Evolutionary conservation across 2,329 filamentous ascomycete species (phyloP).

Genomic region (Diplodia sapinea): DNA sequence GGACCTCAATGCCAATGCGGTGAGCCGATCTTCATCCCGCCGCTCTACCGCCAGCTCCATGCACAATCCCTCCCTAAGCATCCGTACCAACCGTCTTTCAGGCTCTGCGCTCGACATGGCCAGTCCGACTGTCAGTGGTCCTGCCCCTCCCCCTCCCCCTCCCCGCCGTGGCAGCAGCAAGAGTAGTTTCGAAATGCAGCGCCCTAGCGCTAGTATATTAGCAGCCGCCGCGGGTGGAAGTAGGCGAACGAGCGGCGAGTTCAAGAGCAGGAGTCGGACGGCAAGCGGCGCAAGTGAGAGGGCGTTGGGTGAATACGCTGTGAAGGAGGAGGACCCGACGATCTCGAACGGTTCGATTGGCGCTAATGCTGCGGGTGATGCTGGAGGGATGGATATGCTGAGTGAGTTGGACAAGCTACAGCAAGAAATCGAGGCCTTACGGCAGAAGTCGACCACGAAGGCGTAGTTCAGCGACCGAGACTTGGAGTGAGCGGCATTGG

Average conservation of each 20-base stretch:
- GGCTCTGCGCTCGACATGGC: slow-evolving; percentile 23
- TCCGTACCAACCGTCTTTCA: slow-evolving; percentile 25
- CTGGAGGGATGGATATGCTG: slow-evolving; percentile 39
- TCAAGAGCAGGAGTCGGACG: slow-evolving; percentile 16
- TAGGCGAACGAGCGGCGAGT: slow-evolving; percentile 8
- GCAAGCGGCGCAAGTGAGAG: slow-evolving; percentile 24
- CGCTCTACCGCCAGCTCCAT: slow-evolving; percentile 30
- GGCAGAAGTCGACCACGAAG: slow-evolving; percentile 32
- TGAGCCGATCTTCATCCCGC: slow-evolving; percentile 27
- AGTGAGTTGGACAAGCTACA: slow-evolving; percentile 50
- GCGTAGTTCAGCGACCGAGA: not conserved
- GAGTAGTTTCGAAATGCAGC: slow-evolving; percentile 30
- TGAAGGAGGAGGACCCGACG: slow-evolving; percentile 4
- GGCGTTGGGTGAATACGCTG: not conserved
- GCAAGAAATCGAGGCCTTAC: slow-evolving; percentile 47
- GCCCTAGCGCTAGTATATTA: slow-evolving; percentile 16
- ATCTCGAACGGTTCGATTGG: not conserved
- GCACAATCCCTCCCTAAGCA: slow-evolving; percentile 4
- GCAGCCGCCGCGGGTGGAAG: not conserved
- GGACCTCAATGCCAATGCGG: slow-evolving; percentile 1
- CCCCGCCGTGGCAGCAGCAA: slow-evolving; percentile 27
- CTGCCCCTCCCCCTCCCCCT: slow-evolving; percentile 28
- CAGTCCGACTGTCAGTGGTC: not conserved
- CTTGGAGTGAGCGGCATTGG: not conserved
- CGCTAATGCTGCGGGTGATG: not conserved